phyloP scores from a whole-genome alignment of 2,329 filamentous ascomycete genomes.

The Xylaria sp. region DNA sequence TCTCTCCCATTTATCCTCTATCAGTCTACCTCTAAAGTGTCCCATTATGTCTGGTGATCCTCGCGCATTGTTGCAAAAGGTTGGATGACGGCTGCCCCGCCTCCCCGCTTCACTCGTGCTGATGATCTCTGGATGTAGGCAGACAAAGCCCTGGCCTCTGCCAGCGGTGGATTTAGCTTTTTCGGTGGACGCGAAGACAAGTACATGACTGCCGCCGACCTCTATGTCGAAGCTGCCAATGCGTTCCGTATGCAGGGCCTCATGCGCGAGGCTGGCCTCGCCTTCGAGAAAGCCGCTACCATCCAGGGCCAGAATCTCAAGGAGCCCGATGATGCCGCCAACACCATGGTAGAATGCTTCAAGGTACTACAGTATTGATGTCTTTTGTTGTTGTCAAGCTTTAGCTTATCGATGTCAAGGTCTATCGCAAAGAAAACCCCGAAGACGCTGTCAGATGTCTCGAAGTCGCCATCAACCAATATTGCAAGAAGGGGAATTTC shows the following conservation, averaged over 20 bases:
- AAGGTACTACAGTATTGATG: slow-evolving; percentile 61
- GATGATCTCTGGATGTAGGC: slow-evolving; percentile 61
- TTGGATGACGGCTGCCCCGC: slow-evolving; percentile 47
- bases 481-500: slow-evolving; percentile 89
- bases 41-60: slow-evolving; percentile 75
- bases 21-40: slow-evolving; percentile 1
- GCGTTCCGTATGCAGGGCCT: slow-evolving; percentile 80
- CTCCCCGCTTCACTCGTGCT: slow-evolving; percentile 28
- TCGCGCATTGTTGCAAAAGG: slow-evolving; percentile 78
- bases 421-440: slow-evolving; percentile 85
- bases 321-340: slow-evolving; percentile 91
- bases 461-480: slow-evolving; percentile 80
- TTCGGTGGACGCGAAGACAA: slow-evolving; percentile 89
- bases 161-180: slow-evolving; percentile 82
- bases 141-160: slow-evolving; percentile 78
- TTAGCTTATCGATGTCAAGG: slow-evolving; percentile 68
- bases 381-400: neutral
- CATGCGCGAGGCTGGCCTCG: slow-evolving; percentile 77
- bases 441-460: slow-evolving; percentile 82
- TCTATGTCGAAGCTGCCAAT: slow-evolving; percentile 88
- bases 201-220: slow-evolving; percentile 84
- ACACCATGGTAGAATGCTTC: slow-evolving; percentile 87
- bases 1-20: neutral
- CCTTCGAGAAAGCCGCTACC: slow-evolving; percentile 84
- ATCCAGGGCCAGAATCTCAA: slow-evolving; percentile 83